Evolutionary conservation across 208 protist species (phyloP).

Genomic region (Trichomonas gallinae): DNA sequence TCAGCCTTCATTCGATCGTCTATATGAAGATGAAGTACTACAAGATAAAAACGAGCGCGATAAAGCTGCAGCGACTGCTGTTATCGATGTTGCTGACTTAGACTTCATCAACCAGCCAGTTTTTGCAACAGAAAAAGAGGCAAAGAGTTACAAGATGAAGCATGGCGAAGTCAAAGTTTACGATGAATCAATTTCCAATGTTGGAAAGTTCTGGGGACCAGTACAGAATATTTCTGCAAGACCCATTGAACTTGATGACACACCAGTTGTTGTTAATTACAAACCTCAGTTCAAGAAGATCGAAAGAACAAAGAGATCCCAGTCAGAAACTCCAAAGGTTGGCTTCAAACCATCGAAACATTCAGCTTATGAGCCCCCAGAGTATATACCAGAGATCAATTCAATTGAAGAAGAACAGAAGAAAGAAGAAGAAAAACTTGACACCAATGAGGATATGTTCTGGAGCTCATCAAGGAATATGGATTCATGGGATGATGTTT

Average conservation of each 20-base stretch:
- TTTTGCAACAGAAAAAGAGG: background rate
- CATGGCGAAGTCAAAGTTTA: background rate
- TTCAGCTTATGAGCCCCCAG: background rate
- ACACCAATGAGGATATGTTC: too few species aligned
- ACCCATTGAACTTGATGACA: background rate
- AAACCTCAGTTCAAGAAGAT: background rate
- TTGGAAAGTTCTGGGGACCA: background rate
- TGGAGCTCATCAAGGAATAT: too few species aligned
- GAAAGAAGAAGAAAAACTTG: too few species aligned
- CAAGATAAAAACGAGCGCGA: background rate
- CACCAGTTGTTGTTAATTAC: background rate
- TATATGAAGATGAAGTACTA: background rate
- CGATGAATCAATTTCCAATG: background rate
- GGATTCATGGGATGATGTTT: background rate
- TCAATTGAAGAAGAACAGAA: background rate
- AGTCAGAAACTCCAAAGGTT: background rate
- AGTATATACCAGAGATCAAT: background rate
- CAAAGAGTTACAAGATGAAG: background rate
- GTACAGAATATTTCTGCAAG: background rate
- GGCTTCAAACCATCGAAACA: background rate
- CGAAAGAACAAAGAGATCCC: background rate
- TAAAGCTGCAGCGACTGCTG: background rate
- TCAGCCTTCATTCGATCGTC: background rate
- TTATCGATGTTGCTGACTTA: background rate
- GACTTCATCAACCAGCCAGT: background rate